These are phyloP conservation scores for Nemania abortiva DNA, from an alignment of 2,329 filamentous ascomycete species.

Conservation along the genomic window DNA sequence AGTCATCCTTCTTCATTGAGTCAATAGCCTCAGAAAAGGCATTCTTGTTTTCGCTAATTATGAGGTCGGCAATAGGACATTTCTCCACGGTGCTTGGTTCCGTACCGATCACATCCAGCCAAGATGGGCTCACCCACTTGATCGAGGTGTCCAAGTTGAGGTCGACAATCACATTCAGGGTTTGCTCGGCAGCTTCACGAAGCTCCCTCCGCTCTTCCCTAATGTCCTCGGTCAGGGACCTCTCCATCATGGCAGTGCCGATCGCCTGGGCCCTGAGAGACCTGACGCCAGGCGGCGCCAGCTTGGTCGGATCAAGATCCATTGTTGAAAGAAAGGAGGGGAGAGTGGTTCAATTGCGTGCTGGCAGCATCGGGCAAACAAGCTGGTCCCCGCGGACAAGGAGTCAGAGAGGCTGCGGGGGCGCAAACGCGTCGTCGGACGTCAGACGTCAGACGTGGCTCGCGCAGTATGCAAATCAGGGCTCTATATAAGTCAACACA, in stretches of 20 bases:
- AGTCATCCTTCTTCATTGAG: conserved; percentile 92
- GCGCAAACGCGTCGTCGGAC: conserved; percentile 48
- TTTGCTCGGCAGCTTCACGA: conserved; percentile 95
- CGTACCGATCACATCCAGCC: conserved; percentile 92
- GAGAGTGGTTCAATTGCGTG: conserved; percentile 48
- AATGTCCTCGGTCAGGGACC: conserved; percentile 86
- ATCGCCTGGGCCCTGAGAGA: conserved; percentile 64
- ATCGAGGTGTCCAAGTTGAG: conserved; percentile 90
- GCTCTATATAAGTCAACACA: conserved; percentile 42
- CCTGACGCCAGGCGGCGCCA: conserved; percentile 67
- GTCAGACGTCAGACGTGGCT: conserved; percentile 33
- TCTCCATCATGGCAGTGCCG: conserved; percentile 70
- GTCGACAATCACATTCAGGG: conserved; percentile 95
- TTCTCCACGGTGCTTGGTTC: conserved; percentile 78
- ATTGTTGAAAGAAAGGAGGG: conserved; percentile 54
- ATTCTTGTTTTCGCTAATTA: conserved; percentile 80
- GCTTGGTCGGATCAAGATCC: conserved; percentile 58
- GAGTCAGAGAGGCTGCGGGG: conserved; percentile 32
- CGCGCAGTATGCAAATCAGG: conserved; percentile 39
- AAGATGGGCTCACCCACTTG: conserved; percentile 96
- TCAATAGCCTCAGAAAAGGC: conserved; percentile 87
- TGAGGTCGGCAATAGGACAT: conserved; percentile 81
- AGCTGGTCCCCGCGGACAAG: conserved; percentile 32
- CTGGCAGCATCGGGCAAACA: conserved; percentile 53
- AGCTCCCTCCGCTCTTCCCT: conserved; percentile 93